Base-by-base conservation (phyloP, 805 yeast species). In the Nakazawaea siamensis region DNA sequence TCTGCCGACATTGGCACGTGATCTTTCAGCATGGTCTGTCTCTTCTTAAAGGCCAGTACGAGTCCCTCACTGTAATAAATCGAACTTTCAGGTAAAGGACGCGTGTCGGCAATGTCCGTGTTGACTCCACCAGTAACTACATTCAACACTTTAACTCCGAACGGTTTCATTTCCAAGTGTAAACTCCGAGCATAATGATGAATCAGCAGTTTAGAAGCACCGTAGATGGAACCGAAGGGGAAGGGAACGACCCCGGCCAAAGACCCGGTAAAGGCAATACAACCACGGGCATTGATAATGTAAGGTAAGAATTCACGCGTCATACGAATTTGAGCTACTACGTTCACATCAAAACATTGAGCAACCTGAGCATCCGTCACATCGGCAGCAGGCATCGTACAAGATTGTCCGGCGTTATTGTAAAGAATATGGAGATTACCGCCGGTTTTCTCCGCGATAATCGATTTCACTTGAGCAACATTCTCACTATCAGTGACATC, bases 41-140 rank as follows among this genome's bases (percentile, higher is more conserved):
- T 65, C 27, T 50, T 56, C 17, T 50, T 57, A 40, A 79, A 58
- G 0, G 79, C 70, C 16, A 57, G 60, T 16, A 52, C 50, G 35
- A 76, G 75, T 33, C 69, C 81, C 3, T 70, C 68, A 23, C 57
- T 51, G 39, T 69, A 60, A 49, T 64, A 80, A 29, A 73, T 48
- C 0, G 88, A 79, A 18, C 49, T 55, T n/a, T 53, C 54, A 3
- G 83, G 80, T 24, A 80, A 51, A 1, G 73, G 67, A 44, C 85
- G 64, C 2, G 61, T 70, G 45, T 82, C 90, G 0, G 76, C 82
- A 45, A 83, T 80, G 38, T 76, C 65, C 0, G 92, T 80, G 16
- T 60, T 58, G 20, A 83, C 92, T 24, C 83, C 90, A 20, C 94
- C 94, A 7, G 92, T 82, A 27, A 80, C 56, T 10, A 78, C 64